Conservation (phyloP, 2,329 filamentous ascomycete genomes). For the Didymellaceae sp. region DNA sequence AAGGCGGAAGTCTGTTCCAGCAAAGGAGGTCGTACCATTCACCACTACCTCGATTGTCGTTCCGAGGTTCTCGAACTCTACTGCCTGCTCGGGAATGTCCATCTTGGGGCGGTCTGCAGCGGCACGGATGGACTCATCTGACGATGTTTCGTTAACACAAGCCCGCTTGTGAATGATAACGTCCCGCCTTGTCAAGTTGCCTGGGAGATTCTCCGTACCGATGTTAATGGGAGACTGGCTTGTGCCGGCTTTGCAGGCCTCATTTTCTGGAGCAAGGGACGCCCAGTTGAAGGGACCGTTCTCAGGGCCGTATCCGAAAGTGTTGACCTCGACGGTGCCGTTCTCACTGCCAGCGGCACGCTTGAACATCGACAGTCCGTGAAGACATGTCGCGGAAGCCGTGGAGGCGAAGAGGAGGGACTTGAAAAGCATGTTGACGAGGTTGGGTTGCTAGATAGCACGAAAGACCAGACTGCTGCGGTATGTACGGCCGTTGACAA, state of each 20-base stretch:
- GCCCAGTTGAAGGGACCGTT: constrained; percentile 63
- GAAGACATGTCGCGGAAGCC: constrained; percentile 50
- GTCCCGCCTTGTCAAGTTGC: constrained; percentile 1
- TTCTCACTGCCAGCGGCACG: constrained; percentile 20
- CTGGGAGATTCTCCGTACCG: constrained; percentile 31
- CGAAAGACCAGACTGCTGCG: not conserved
- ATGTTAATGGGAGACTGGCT: constrained; percentile 66
- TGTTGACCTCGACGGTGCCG: constrained; percentile 36
- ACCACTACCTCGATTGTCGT: constrained; percentile 64
- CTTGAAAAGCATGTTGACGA: constrained; percentile 41
- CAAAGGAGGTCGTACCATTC: constrained; percentile 56
- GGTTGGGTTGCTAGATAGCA: not conserved
- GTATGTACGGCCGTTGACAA: constrained; percentile 4
- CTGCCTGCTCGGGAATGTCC: constrained; percentile 51
- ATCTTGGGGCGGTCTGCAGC: constrained; percentile 38
- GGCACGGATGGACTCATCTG: constrained; percentile 42
- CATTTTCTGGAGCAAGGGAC: constrained; percentile 53
- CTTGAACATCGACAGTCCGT: constrained; percentile 51
- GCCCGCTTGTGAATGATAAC: constrained; percentile 5
- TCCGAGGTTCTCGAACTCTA: constrained; percentile 64
- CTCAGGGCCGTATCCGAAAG: constrained; percentile 53
- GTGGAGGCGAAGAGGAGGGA: constrained; percentile 41
- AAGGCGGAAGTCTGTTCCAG: constrained; percentile 52
- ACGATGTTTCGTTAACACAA: constrained; percentile 16
- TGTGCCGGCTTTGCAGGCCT: constrained; percentile 56